A percentile compares a stretch with the other conserved stretches of the same genome.
These are phyloP conservation scores for Leucocoprinus leucothites DNA, from an alignment of 768 basidiomycete species.

Conservation along the genomic window DNA sequence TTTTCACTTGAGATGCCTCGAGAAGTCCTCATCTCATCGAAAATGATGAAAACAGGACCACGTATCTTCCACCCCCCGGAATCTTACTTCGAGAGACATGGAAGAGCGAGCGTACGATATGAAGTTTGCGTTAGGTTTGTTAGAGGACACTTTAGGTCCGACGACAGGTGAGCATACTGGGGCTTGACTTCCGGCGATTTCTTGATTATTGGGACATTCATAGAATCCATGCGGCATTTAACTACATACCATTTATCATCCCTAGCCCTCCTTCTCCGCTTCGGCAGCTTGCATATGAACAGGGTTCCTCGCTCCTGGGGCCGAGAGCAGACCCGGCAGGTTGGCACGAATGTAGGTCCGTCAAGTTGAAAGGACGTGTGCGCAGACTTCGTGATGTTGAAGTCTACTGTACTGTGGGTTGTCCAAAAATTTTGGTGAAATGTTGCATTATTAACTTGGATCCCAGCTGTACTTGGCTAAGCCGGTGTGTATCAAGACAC, in stretches of 20 bases:
- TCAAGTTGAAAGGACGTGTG: conserved; percentile 25
- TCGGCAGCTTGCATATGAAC: conserved; percentile 33
- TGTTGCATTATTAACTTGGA: too few relatives aligned
- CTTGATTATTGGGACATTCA: background rate
- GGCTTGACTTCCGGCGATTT: too few relatives aligned
- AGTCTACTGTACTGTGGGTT: conserved; percentile 31
- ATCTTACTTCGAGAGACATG: conserved; percentile 36
- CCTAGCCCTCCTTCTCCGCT: conserved; percentile 28
- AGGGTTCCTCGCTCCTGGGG: conserved; percentile 29
- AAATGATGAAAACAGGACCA: conserved; percentile 15
- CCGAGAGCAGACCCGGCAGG: conserved; percentile 38
- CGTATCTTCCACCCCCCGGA: conserved; percentile 32
- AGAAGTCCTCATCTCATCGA: conserved; percentile 24
- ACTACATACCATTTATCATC: conserved; percentile 30
- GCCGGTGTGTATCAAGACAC: conserved; percentile 27
- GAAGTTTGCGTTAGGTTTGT: conserved; percentile 29
- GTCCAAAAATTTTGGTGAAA: too few relatives aligned
- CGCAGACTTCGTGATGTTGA: conserved; percentile 25
- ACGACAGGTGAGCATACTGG: conserved; percentile 27
- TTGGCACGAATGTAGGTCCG: conserved; percentile 29
- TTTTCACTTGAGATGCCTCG: conserved; percentile 39
- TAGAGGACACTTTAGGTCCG: conserved; percentile 29
- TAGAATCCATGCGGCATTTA: conserved; percentile 28
- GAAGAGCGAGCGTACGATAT: conserved; percentile 34
- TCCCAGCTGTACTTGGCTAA: conserved; percentile 35